Evolutionary conservation across 106 monocot genomes (phyloP).

Genomic region (Iris macrosiphon): DNA sequence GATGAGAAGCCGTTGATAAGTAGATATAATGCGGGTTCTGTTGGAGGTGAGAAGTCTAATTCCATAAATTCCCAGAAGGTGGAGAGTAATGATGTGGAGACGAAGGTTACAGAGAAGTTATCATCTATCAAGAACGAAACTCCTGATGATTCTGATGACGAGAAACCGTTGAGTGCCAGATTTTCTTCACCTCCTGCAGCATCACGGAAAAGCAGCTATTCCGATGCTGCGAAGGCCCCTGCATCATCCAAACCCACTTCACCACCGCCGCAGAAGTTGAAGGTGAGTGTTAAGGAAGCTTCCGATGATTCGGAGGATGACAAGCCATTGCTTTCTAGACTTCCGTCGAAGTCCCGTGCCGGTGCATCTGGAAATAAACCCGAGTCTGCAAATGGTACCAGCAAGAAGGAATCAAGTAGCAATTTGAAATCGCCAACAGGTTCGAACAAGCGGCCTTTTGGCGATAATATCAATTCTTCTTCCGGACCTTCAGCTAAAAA

Average conservation of each 20-base stretch:
- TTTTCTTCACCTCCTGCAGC: conserved; percentile 5
- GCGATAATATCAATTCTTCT: conserved; percentile 6
- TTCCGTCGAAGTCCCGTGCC: background rate
- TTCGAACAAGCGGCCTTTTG: conserved; percentile 22
- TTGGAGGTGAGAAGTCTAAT: too few species aligned
- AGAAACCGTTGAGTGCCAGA: conserved; percentile 13
- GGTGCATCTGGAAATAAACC: background rate
- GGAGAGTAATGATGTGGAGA: background rate
- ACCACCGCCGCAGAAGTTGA: background rate
- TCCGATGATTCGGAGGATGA: conserved; percentile 15
- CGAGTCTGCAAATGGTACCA: background rate
- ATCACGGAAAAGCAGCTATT: background rate
- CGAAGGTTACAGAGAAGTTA: conserved; percentile 13
- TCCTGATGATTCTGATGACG: conserved; percentile 1
- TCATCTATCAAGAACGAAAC: conserved; percentile 16
- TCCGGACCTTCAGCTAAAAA: conserved; percentile 10
- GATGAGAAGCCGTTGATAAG: too few species aligned
- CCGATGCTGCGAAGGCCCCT: background rate
- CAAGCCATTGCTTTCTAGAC: conserved; percentile 1
- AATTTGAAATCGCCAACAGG: conserved; percentile 9
- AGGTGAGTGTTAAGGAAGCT: background rate
- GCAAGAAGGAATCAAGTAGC: conserved; percentile 16
- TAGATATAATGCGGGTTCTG: too few species aligned
- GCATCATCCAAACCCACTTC: too few species aligned
- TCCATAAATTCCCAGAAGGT: background rate